A percentile compares a stretch with the other conserved stretches of the same genome.
Conservation (phyloP, 2,329 filamentous ascomycete genomes). For the Aquanectria penicillioides region DNA sequence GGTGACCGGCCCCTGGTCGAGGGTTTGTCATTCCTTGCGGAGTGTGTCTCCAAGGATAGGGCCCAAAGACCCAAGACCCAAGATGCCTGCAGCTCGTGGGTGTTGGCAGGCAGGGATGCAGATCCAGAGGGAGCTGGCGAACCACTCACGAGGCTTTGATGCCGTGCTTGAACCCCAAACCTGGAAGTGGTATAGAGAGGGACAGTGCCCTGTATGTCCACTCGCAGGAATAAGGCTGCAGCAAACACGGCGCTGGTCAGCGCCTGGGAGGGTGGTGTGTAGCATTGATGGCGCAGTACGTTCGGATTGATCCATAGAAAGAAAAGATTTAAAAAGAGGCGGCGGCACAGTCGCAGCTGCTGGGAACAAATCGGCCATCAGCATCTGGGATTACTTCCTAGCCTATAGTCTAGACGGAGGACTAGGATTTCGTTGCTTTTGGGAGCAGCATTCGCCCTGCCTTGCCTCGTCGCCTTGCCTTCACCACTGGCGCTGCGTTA, state of each 20-base stretch:
- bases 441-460: slow-evolving; percentile 10
- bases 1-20: slow-evolving; percentile 15
- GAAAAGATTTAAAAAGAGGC: slow-evolving; percentile 26
- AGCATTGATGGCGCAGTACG: slow-evolving; percentile 26
- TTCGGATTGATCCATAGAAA: slow-evolving; percentile 15
- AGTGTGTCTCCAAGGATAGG: slow-evolving; percentile 1
- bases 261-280: slow-evolving; percentile 8
- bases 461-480: slow-evolving; percentile 10
- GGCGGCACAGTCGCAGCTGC: slow-evolving; percentile 27
- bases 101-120: slow-evolving; percentile 37
- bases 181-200: slow-evolving; percentile 9
- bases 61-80: slow-evolving; percentile 1
- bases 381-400: neutral
- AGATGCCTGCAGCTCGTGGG: slow-evolving; percentile 13
- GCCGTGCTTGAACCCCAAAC: slow-evolving; percentile 12
- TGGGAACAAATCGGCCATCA: slow-evolving; percentile 6
- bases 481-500: slow-evolving; percentile 21
- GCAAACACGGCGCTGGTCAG: slow-evolving; percentile 5
- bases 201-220: slow-evolving; percentile 5
- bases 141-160: slow-evolving; percentile 25
- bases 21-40: slow-evolving; percentile 2
- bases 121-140: slow-evolving; percentile 31
- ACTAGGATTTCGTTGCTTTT: slow-evolving; percentile 3
- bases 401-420: no score
- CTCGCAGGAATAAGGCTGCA: slow-evolving; percentile 28